Percentiles rank a stretch among this genome's conserved stretches.
Conservation (phyloP, 2,329 filamentous ascomycete species). For the Akanthomyces lecanii region DNA sequence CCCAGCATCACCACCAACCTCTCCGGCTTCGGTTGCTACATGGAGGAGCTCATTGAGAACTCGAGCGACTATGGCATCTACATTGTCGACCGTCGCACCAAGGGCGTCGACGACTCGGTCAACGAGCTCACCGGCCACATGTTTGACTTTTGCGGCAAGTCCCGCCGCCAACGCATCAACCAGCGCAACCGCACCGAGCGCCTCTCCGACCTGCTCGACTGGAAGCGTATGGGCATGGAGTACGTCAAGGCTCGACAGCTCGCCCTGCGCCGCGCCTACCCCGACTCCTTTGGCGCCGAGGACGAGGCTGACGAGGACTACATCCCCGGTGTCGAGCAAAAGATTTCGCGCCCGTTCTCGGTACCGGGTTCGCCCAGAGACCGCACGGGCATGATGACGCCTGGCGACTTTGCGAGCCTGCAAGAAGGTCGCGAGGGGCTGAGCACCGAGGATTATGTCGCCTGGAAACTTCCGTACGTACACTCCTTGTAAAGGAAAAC, state of each 20-base stretch:
- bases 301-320: constrained; percentile 83
- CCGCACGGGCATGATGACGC: constrained; percentile 96
- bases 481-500: neutral
- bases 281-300: constrained; percentile 74
- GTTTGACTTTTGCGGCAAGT: constrained; percentile 92
- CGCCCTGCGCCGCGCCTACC: constrained; percentile 87
- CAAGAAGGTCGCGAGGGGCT: constrained; percentile 92
- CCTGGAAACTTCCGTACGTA: constrained; percentile 96
- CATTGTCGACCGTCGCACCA: constrained; percentile 92
- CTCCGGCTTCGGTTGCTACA: constrained; percentile 97
- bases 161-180: constrained; percentile 94
- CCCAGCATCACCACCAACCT: constrained; percentile 97
- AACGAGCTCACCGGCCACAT: constrained; percentile 86
- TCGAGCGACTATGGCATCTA: constrained; percentile 98
- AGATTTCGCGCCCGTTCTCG: constrained; percentile 91
- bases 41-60: constrained; percentile 98
- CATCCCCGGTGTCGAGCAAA: constrained; percentile 88
- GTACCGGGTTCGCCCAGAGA: constrained; percentile 91
- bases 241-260: constrained; percentile 97
- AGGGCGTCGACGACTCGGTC: constrained; percentile 95
- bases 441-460: constrained; percentile 94
- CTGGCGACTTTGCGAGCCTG: constrained; percentile 92
- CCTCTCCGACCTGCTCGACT: constrained; percentile 90
- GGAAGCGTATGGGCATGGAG: constrained; percentile 99
- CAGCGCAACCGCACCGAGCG: constrained; percentile 96